These are phyloP conservation scores for Aegilops tauschii DNA, from an alignment of 176 grass and related monocot genomes.

Conservation along the genomic window DNA sequence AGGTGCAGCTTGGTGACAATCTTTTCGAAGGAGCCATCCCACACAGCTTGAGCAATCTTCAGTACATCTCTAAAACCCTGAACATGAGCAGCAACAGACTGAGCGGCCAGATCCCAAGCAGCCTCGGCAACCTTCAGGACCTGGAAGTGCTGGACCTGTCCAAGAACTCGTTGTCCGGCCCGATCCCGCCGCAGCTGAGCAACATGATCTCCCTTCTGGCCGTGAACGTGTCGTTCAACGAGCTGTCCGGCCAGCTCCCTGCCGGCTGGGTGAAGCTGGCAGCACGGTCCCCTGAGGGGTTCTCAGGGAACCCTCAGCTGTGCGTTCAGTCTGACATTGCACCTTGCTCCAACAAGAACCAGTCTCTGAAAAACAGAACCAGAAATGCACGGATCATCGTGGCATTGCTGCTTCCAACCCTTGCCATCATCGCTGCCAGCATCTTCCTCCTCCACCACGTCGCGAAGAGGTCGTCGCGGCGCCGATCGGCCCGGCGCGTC, in stretches of 20 bases:
- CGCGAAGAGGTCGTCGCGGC: background rate
- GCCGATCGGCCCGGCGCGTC: background rate
- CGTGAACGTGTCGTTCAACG: constrained; percentile 44
- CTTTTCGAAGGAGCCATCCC: constrained; percentile 38
- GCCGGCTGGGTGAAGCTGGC: constrained; percentile 32
- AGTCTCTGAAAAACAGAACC: background rate
- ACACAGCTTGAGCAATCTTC: constrained; percentile 41
- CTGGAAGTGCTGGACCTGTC: constrained; percentile 49
- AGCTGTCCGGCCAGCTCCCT: constrained; percentile 35
- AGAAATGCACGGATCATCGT: background rate
- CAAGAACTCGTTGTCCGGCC: constrained; percentile 41
- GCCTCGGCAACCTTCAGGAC: constrained; percentile 45
- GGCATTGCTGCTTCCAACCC: background rate
- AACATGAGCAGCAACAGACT: constrained; percentile 45
- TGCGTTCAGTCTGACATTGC: background rate
- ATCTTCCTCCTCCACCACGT: constrained; percentile 4
- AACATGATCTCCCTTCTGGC: constrained; percentile 45
- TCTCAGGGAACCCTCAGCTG: constrained; percentile 36
- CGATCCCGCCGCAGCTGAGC: constrained; percentile 32
- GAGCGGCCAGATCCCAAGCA: constrained; percentile 43
- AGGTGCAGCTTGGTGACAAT: constrained; percentile 52
- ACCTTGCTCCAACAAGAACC: background rate
- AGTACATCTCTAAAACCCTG: constrained; percentile 40
- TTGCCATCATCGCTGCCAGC: background rate
- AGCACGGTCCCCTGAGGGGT: constrained; percentile 6